These are phyloP conservation scores for Vanderwaltozyma tropicalis DNA, from an alignment of 805 yeast species.

Conservation along the genomic window DNA sequence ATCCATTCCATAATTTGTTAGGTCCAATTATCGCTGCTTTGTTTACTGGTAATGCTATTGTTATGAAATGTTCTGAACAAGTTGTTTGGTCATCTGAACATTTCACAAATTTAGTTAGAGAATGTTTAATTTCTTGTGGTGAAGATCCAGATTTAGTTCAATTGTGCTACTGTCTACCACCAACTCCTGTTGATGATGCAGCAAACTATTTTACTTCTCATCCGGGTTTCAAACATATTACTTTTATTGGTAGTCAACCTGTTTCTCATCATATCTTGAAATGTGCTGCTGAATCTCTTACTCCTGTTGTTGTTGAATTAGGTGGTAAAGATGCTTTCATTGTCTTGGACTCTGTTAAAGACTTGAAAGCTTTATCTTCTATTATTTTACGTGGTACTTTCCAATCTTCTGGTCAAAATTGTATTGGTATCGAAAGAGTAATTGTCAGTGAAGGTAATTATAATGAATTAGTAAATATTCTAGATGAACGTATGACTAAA, in stretches of 20 bases:
- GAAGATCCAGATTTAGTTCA: slow-evolving; percentile 78
- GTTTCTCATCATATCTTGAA: slow-evolving; percentile 82
- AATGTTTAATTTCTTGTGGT: slow-evolving; percentile 64
- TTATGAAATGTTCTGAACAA: slow-evolving; percentile 90
- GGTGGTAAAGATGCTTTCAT: slow-evolving; percentile 95
- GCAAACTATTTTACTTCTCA: slow-evolving; percentile 83
- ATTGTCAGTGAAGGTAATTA: slow-evolving; percentile 68
- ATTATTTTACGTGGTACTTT: slow-evolving; percentile 89
- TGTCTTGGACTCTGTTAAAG: slow-evolving; percentile 66
- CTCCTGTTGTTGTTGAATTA: slow-evolving; percentile 90
- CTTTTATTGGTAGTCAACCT: slow-evolving; percentile 92
- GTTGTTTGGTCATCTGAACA: slow-evolving; percentile 90
- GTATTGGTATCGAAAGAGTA: slow-evolving; percentile 94
- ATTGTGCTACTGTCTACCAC: slow-evolving; percentile 80
- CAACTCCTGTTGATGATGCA: slow-evolving; percentile 25
- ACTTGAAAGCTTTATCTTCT: slow-evolving; percentile 51
- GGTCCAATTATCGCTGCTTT: slow-evolving; percentile 87
- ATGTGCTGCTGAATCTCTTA: slow-evolving; percentile 76
- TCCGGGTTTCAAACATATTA: slow-evolving; percentile 72
- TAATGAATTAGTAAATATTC: slow-evolving; percentile 45
- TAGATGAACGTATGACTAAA: slow-evolving; percentile 46
- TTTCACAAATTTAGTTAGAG: slow-evolving; percentile 60
- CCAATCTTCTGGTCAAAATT: slow-evolving; percentile 96
- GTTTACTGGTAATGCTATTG: slow-evolving; percentile 84
- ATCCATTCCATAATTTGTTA: slow-evolving; percentile 88